Evolutionary conservation across 2,329 filamentous ascomycete species (phyloP).

Genomic region (Neofusicoccum cordaticola): DNA sequence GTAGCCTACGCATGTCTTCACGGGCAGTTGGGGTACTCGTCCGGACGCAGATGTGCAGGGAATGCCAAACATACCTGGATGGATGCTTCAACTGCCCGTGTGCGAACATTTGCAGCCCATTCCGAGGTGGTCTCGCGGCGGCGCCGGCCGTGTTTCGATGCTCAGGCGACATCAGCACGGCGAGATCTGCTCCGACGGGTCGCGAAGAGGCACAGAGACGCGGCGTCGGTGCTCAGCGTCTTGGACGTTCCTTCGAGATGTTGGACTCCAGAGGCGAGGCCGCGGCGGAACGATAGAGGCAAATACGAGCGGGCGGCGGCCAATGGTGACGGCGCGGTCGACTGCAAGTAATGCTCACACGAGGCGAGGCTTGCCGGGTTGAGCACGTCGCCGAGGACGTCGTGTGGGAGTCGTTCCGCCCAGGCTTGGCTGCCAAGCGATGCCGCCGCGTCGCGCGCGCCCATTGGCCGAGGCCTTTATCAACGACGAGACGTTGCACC

Average conservation of each 20-base stretch:
- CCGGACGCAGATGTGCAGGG: too few species aligned
- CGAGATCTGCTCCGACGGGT: neutral
- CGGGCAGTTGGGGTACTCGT: too few species aligned
- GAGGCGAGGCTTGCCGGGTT: neutral
- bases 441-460: neutral
- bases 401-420: neutral
- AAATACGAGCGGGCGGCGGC: conserved; percentile 1
- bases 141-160: neutral
- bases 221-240: neutral
- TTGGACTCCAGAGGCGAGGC: neutral
- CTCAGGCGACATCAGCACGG: neutral
- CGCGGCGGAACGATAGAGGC: neutral
- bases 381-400: neutral
- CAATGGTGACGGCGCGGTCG: neutral
- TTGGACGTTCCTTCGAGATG: neutral
- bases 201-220: neutral
- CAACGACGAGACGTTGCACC: neutral
- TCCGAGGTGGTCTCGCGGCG: neutral
- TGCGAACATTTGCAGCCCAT: too few species aligned
- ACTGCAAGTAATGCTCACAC: neutral
- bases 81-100: too few species aligned
- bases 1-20: too few species aligned
- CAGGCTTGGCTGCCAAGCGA: conserved; percentile 2
- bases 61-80: too few species aligned
- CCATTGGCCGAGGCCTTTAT: neutral